Percentiles rank a stretch among this genome's conserved stretches.
phyloP scores from a whole-genome alignment of 805 yeast genomes.

The Wickerhamomyces canadensis region DNA sequence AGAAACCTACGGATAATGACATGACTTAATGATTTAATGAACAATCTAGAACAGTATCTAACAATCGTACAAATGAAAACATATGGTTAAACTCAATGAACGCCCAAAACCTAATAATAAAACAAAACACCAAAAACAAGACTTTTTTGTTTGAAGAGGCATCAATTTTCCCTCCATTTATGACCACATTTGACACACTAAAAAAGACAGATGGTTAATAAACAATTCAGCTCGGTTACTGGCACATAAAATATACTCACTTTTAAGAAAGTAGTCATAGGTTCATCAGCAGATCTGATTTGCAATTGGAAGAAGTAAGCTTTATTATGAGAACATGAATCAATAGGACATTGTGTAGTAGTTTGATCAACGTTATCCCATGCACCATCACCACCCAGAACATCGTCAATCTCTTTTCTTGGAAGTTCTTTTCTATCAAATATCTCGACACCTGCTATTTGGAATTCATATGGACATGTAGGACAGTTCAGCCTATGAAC shows the following conservation, averaged over 20 bases:
- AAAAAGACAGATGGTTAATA: not conserved
- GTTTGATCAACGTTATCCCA: slow-evolving; percentile 99
- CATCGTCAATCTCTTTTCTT: slow-evolving; percentile 92
- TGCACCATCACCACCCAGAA: slow-evolving; percentile 92
- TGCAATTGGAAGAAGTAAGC: slow-evolving; percentile 97
- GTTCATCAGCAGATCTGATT: slow-evolving; percentile 97
- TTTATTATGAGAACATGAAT: slow-evolving; percentile 77
- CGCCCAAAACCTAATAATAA: not conserved
- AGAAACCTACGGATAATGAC: too few relatives aligned
- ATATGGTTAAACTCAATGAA: too few relatives aligned
- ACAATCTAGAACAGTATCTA: too few relatives aligned
- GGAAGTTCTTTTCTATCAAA: slow-evolving; percentile 80
- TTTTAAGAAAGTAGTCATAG: slow-evolving; percentile 96
- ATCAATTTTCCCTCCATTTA: slow-evolving; percentile 93
- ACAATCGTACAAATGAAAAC: not conserved
- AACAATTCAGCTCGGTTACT: too few relatives aligned
- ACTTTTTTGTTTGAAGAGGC: not conserved
- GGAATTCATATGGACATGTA: slow-evolving; percentile 94
- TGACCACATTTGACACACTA: slow-evolving; percentile 83
- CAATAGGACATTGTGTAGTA: slow-evolving; percentile 84
- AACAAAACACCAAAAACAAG: not conserved
- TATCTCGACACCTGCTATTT: slow-evolving; percentile 76
- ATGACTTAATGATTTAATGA: too few relatives aligned
- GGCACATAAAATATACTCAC: slow-evolving; percentile 17
- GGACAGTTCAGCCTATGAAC: slow-evolving; percentile 76